Conservation (phyloP, 805 yeast genomes). For the Zygosaccharomyces siamensis region DNA sequence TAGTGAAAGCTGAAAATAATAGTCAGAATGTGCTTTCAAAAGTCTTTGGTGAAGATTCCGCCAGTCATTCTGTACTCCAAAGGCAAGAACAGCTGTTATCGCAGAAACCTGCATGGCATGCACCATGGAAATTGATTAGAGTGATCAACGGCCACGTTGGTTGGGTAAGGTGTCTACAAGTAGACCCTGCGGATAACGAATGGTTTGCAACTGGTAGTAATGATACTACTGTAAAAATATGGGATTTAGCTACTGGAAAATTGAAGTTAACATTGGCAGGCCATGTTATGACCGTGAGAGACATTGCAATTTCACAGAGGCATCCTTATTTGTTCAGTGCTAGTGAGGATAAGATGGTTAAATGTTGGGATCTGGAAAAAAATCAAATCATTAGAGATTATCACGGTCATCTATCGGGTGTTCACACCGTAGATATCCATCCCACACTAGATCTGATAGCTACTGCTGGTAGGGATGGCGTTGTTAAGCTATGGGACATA, state of each 20-base stretch:
- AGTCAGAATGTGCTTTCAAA: conserved; percentile 3
- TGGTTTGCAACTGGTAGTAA: conserved; percentile 92
- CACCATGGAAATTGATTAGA: conserved; percentile 65
- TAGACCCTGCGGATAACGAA: conserved; percentile 75
- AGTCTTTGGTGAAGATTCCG: conserved; percentile 10
- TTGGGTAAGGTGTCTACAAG: conserved; percentile 77
- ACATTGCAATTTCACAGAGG: conserved; percentile 62
- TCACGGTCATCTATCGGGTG: conserved; percentile 91
- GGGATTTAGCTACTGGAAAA: conserved; percentile 77
- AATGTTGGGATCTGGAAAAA: conserved; percentile 94
- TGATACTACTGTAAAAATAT: conserved; percentile 82
- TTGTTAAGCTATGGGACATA: conserved; percentile 90
- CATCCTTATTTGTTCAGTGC: conserved; percentile 89
- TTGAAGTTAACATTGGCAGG: conserved; percentile 79
- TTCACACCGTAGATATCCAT: conserved; percentile 77
- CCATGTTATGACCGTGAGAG: conserved; percentile 84
- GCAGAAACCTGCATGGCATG: conserved; percentile 42
- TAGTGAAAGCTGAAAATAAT: conserved; percentile 9
- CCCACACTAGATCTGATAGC: conserved; percentile 79
- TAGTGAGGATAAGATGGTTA: conserved; percentile 86
- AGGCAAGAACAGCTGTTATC: conserved; percentile 19
- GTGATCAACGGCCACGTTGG: conserved; percentile 89
- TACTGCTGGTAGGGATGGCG: conserved; percentile 86
- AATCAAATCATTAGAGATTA: conserved; percentile 78
- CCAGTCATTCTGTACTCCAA: conserved; percentile 19